Evolutionary conservation across 495 filamentous ascomycete species (phyloP), one percentile per base, ranked within the genome.

Genomic region (Tetracladium setigerum): DNA sequence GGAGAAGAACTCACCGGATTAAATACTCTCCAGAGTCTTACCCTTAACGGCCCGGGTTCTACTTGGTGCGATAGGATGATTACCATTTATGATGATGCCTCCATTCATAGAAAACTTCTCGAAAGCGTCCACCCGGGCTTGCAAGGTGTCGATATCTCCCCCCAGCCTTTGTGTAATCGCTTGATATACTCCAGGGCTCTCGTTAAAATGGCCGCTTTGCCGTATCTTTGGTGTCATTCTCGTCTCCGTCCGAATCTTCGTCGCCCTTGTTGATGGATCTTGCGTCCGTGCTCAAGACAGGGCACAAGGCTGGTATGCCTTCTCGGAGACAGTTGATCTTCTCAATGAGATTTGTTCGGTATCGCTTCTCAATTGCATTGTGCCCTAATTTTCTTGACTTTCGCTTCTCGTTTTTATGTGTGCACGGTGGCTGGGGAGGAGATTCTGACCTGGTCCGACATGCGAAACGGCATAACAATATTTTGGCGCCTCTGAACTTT

Each of bases 321-420:
- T 69, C 61, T 41, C 70, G 69, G 11, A 75, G 59, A 1, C 67
- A 56, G 9, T 69, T 62, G 50, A 75, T 72, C 47, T 75, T 75
- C 55, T 70, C 67, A 47, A 73, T 75, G 65, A 75, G 72, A 53
- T 75, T 75, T 40, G 71, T 73, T 38, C 71, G 66, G 55, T 73
- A 75, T 14, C 71, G 68, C 49, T 71, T 72, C 56, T 75, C 71
- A 50, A 75, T 73, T 55, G 71, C 65, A 56, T 75, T 75, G 59
- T 75, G 71, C 5, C 69, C 71, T 14, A 68, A 67, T 18, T 71
- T 69, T 47, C 72, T 73, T 13, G 38, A 30, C 18, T 47, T 52
- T 1, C 49, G 49, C 18, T 52, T 52, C n/a, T 19, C 37, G 30
- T n/a, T 41, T 32, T 52, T 46, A n/a, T 30, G 49, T 19, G 36